Percentiles rank a stretch among this genome's conserved stretches.
These are phyloP conservation scores for Sarocladium brachiariae DNA, from an alignment of 2,329 filamentous ascomycete genomes.

Conservation along the genomic window DNA sequence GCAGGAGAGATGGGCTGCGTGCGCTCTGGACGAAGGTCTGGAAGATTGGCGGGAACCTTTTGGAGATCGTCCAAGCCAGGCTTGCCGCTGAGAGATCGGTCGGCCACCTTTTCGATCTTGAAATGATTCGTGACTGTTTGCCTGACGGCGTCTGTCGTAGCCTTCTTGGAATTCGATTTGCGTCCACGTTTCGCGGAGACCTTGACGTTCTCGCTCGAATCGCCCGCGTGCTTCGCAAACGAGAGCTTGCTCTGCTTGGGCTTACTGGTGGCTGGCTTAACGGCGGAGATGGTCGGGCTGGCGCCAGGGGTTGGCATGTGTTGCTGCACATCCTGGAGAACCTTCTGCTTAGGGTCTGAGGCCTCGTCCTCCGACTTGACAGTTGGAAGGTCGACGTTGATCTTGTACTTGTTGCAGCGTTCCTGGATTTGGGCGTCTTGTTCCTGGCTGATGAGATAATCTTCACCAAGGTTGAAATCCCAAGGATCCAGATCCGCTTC, in stretches of 20 bases:
- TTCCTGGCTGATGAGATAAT: constrained; percentile 39
- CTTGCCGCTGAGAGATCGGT: neutral
- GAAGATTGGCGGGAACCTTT: neutral
- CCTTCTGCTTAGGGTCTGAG: constrained; percentile 19
- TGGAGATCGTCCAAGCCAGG: neutral
- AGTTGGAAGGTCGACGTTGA: constrained; percentile 24
- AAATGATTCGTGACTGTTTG: constrained; percentile 34
- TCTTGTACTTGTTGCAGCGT: constrained; percentile 29
- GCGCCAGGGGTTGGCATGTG: constrained; percentile 52
- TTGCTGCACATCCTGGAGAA: constrained; percentile 34
- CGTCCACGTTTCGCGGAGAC: constrained; percentile 23
- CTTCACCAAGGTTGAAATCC: constrained; percentile 46
- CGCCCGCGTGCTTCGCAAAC: constrained; percentile 26
- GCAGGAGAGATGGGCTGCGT: neutral
- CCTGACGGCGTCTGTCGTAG: constrained; percentile 29
- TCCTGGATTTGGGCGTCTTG: constrained; percentile 34
- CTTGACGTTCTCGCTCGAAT: constrained; percentile 10
- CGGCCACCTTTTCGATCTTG: constrained; percentile 33
- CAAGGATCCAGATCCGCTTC: constrained; percentile 58
- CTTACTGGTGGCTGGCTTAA: constrained; percentile 30
- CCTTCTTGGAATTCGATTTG: constrained; percentile 25
- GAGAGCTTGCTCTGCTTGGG: constrained; percentile 46
- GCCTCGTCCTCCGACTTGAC: constrained; percentile 11
- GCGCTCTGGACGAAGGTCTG: neutral
- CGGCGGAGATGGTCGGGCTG: constrained; percentile 44